Evolutionary conservation across 345 rosid genomes (phyloP).

Genomic region (Salix koriyanagi): DNA sequence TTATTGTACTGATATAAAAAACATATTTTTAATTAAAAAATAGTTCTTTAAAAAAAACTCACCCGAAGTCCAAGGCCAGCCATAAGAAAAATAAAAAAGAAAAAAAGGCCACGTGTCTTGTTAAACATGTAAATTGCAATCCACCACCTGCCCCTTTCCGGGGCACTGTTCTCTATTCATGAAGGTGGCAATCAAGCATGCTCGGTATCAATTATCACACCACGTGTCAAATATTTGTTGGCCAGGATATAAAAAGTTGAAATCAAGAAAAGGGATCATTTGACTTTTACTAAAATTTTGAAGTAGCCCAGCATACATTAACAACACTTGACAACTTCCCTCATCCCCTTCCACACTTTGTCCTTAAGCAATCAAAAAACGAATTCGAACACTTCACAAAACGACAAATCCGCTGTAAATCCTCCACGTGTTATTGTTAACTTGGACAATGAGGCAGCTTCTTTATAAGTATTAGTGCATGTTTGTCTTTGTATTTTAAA

Average conservation of each 20-base stretch:
- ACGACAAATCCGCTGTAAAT: conserved; percentile 39
- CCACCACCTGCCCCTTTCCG: background rate
- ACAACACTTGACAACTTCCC: background rate
- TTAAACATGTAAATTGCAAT: background rate
- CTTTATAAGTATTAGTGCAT: background rate
- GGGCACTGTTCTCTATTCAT: background rate
- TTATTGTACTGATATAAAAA: too few relatives aligned
- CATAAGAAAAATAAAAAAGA: background rate
- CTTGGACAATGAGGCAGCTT: background rate
- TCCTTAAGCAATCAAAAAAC: background rate
- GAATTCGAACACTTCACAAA: conserved; percentile 28
- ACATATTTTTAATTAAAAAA: too few relatives aligned
- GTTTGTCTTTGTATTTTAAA: too few relatives aligned
- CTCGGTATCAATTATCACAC: background rate
- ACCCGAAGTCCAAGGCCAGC: background rate
- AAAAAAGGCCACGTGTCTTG: background rate
- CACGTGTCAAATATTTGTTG: background rate
- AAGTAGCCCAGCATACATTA: background rate
- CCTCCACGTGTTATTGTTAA: background rate
- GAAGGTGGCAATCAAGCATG: background rate
- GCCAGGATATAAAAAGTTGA: background rate
- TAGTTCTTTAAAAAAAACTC: too few relatives aligned
- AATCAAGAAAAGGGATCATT: conserved; percentile 9
- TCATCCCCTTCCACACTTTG: background rate
- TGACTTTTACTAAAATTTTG: conserved; percentile 3